Evolutionary conservation across 805 yeast genomes (phyloP).

Genomic region (Ogataea siamensis): DNA sequence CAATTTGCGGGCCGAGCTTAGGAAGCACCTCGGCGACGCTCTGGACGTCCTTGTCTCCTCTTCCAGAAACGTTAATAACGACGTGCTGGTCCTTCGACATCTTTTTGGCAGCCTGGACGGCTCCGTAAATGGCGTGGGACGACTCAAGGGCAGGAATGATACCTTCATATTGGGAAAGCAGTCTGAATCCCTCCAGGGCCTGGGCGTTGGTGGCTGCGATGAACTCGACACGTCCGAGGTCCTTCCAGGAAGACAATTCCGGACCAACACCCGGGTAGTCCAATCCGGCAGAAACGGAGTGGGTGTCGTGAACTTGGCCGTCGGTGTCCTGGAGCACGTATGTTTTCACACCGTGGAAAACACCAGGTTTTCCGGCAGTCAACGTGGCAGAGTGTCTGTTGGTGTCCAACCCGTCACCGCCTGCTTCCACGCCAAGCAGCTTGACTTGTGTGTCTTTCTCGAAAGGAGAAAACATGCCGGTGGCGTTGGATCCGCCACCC

Average conservation of each 20-base stretch:
- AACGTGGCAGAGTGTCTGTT: slow-evolving; percentile 91
- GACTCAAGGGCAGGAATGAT: slow-evolving; percentile 98
- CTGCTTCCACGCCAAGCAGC: slow-evolving; percentile 95
- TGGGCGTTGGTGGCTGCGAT: slow-evolving; percentile 94
- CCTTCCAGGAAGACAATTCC: slow-evolving; percentile 93
- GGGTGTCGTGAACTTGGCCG: slow-evolving; percentile 97
- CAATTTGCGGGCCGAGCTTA: slow-evolving; percentile 81
- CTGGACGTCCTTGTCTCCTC: slow-evolving; percentile 99
- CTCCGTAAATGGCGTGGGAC: slow-evolving; percentile 94
- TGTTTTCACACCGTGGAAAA: slow-evolving; percentile 96
- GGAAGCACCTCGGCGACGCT: slow-evolving; percentile 96
- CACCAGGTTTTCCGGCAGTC: slow-evolving; percentile 95
- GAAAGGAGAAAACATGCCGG: slow-evolving; percentile 95
- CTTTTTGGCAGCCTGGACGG: slow-evolving; percentile 80
- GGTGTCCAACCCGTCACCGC: slow-evolving; percentile 94
- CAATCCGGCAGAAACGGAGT: slow-evolving; percentile 96
- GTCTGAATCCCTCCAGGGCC: slow-evolving; percentile 86
- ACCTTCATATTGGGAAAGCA: slow-evolving; percentile 91
- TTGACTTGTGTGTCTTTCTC: slow-evolving; percentile 76
- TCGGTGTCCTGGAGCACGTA: slow-evolving; percentile 86
- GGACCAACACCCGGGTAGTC: slow-evolving; percentile 99
- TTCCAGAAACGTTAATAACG: slow-evolving; percentile 89
- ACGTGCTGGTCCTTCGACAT: slow-evolving; percentile 76
- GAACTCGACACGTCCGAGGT: slow-evolving; percentile 87
- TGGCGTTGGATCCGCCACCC: slow-evolving; percentile 97